Conservation (phyloP, 345 rosid species). For the Abelmoschus esculentus region DNA sequence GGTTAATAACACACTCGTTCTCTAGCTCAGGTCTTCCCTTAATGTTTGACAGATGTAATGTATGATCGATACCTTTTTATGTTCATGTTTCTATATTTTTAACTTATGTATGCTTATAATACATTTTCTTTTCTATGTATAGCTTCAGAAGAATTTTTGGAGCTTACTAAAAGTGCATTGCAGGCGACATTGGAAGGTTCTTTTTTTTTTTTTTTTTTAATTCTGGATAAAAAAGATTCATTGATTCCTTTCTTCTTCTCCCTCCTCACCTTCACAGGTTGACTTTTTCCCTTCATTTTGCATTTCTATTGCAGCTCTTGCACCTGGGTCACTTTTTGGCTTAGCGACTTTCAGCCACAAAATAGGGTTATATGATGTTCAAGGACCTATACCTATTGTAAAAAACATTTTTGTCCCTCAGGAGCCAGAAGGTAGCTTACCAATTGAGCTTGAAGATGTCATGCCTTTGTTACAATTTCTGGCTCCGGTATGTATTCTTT, state of each 20-base stretch:
- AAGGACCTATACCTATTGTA: slow-evolving; percentile 83
- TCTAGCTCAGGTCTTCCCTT: not conserved
- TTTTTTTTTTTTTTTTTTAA: not conserved
- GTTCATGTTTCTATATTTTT: not conserved
- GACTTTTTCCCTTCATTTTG: not conserved
- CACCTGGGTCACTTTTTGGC: slow-evolving; percentile 85
- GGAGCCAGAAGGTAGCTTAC: slow-evolving; percentile 55
- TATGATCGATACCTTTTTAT: not conserved
- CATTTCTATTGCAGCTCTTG: slow-evolving; percentile 51
- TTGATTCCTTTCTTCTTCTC: not conserved
- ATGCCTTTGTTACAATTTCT: slow-evolving; percentile 87
- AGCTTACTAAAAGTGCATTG: slow-evolving; percentile 88
- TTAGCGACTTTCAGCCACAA: slow-evolving; percentile 92
- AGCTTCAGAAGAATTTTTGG: slow-evolving; percentile 98
- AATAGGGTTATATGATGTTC: slow-evolving; percentile 90
- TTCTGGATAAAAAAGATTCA: slow-evolving; percentile 9
- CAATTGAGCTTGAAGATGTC: slow-evolving; percentile 80
- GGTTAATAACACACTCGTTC: not conserved
- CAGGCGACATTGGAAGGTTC: slow-evolving; percentile 91
- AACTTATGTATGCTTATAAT: not conserved
- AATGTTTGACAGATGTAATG: not conserved
- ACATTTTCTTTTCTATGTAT: slow-evolving; percentile 17
- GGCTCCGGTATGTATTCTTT: slow-evolving; percentile 64
- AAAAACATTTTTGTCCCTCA: slow-evolving; percentile 81
- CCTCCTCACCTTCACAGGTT: not conserved